Evolutionary conservation across 2,329 filamentous ascomycete species (phyloP).

Genomic region (Cladosporium sp.): DNA sequence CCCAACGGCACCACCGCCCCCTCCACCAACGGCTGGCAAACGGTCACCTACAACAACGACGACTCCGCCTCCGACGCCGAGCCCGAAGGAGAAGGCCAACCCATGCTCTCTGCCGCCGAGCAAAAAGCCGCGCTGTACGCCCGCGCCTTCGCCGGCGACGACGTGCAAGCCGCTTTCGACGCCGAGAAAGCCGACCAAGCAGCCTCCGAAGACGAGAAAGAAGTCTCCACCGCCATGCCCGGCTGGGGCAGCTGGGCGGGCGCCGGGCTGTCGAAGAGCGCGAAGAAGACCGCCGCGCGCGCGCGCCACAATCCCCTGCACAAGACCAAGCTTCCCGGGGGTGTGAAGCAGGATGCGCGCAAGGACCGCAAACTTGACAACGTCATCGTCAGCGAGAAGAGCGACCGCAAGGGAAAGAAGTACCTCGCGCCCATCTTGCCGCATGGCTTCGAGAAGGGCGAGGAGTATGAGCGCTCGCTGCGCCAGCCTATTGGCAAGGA

Average conservation of each 20-base stretch:
- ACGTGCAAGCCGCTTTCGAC: slow-evolving; percentile 76
- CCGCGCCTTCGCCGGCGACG: slow-evolving; percentile 79
- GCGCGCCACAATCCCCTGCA: slow-evolving; percentile 49
- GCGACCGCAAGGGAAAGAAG: slow-evolving; percentile 83
- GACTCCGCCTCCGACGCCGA: slow-evolving; percentile 27
- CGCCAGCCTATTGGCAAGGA: slow-evolving; percentile 86
- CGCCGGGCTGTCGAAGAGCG: slow-evolving; percentile 69
- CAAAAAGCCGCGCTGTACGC: slow-evolving; percentile 68
- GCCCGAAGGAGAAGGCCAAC: slow-evolving; percentile 15
- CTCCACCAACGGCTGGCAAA: slow-evolving; percentile 40
- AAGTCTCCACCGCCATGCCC: slow-evolving; percentile 78
- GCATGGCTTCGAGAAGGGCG: slow-evolving; percentile 79
- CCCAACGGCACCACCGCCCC: slow-evolving; percentile 24
- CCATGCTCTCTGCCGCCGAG: slow-evolving; percentile 25
- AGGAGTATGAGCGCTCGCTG: slow-evolving; percentile 87
- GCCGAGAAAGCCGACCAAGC: slow-evolving; percentile 70
- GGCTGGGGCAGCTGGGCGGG: slow-evolving; percentile 95
- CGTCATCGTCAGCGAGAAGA: slow-evolving; percentile 92
- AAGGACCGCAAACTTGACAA: slow-evolving; percentile 66
- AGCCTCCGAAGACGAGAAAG: slow-evolving; percentile 75
- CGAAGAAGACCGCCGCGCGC: slow-evolving; percentile 58
- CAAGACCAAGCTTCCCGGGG: slow-evolving; percentile 58
- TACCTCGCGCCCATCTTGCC: slow-evolving; percentile 82
- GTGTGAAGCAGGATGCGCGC: slow-evolving; percentile 70
- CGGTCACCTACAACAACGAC: slow-evolving; percentile 36